phyloP scores from a whole-genome alignment of 257 asterid genomes.

The Plectranthus barbatus region DNA sequence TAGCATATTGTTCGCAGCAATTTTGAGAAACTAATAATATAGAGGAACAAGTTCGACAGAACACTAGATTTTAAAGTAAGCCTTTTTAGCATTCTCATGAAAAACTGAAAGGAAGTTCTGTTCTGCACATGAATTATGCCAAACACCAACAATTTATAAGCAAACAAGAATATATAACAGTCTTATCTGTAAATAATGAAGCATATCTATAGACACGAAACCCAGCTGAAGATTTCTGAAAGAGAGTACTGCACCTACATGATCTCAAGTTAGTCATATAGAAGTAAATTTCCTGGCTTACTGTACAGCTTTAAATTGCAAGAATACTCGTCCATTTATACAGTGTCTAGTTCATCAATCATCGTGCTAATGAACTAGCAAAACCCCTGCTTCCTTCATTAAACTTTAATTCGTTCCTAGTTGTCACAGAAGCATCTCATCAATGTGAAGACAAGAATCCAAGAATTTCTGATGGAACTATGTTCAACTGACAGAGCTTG shows the following conservation, averaged over 20 bases:
- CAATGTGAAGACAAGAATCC: no score
- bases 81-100: background rate
- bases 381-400: background rate
- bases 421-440: no score
- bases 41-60: background rate
- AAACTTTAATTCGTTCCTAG: background rate
- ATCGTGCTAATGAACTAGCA: background rate
- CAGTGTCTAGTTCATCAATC: background rate
- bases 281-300: background rate
- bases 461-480: background rate
- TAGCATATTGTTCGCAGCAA: background rate
- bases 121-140: background rate
- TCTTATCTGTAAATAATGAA: background rate
- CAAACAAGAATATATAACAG: background rate
- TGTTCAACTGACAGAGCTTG: background rate
- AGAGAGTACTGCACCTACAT: background rate
- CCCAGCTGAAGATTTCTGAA: background rate
- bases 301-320: background rate
- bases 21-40: background rate
- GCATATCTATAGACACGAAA: background rate
- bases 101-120: background rate
- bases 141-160: background rate
- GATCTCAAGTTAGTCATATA: background rate
- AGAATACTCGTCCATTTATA: background rate
- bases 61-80: background rate